phyloP scores from a whole-genome alignment of 2,329 filamentous ascomycete genomes.

The Colletotrichum noveboracense region DNA sequence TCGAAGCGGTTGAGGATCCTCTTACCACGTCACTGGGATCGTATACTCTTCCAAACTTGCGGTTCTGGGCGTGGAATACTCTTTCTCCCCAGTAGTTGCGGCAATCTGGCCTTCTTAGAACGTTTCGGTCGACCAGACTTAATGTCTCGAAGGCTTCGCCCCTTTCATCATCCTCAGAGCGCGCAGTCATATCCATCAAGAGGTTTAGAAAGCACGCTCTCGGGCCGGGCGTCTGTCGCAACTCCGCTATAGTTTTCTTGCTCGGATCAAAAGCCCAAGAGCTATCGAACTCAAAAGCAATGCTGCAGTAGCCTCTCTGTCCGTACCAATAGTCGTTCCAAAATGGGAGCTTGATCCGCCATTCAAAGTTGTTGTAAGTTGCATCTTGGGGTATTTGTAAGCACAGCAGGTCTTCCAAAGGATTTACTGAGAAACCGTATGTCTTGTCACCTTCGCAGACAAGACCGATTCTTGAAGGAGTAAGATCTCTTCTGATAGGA shows the following conservation, averaged over 20 bases:
- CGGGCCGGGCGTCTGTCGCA: background rate
- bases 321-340: background rate
- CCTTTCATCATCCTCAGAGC: no score
- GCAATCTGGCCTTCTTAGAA: background rate
- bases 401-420: rapidly evolving
- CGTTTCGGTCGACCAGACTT: background rate
- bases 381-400: background rate
- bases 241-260: background rate
- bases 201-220: background rate
- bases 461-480: rapidly evolving
- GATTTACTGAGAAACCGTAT: background rate
- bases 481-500: background rate
- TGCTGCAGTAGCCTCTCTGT: no score
- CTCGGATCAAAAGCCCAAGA: background rate
- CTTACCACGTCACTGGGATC: no score
- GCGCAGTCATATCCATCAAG: background rate
- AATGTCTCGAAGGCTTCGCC: no score
- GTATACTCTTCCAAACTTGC: background rate
- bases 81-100: no score
- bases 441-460: background rate
- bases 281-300: background rate
- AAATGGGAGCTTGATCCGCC: background rate
- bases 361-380: rapidly evolving
- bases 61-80: background rate
- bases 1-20: background rate